phyloP scores from a whole-genome alignment of 108 stramenopile species.

The Pseudonitzschia pungens region DNA sequence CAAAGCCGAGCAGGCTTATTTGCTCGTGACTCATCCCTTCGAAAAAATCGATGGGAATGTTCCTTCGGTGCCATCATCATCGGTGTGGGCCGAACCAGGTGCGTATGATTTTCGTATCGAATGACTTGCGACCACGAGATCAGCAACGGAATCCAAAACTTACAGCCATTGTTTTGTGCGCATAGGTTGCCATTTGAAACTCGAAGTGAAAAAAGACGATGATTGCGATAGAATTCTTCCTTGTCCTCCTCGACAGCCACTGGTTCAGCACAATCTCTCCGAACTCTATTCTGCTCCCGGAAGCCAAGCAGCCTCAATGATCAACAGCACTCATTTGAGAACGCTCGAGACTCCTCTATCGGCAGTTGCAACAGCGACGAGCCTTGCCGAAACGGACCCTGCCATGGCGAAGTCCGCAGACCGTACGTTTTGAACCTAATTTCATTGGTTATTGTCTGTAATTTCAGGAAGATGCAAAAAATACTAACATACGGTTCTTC shows the following conservation, averaged over 20 bases:
- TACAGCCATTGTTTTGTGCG: background rate
- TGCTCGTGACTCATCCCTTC: slow-evolving; percentile 43
- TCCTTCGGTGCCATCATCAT: slow-evolving; percentile 27
- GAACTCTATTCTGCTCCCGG: slow-evolving; percentile 53
- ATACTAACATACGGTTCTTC: background rate
- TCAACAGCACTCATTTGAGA: slow-evolving; percentile 35
- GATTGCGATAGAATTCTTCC: slow-evolving; percentile 33
- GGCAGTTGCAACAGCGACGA: slow-evolving; percentile 39
- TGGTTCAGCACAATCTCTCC: slow-evolving; percentile 38
- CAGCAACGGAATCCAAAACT: background rate
- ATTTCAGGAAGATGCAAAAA: background rate
- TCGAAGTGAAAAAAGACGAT: slow-evolving; percentile 28
- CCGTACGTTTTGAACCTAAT: slow-evolving; percentile 6
- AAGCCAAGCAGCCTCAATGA: slow-evolving; percentile 44
- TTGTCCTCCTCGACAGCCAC: slow-evolving; percentile 20
- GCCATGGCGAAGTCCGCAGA: slow-evolving; percentile 14
- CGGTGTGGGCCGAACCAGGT: slow-evolving; percentile 57
- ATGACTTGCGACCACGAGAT: background rate
- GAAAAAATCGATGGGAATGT: slow-evolving; percentile 8
- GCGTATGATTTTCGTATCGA: slow-evolving; percentile 2
- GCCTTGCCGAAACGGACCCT: slow-evolving; percentile 49
- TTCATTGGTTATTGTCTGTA: background rate
- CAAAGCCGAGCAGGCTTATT: slow-evolving; percentile 46
- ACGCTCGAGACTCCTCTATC: slow-evolving; percentile 40
- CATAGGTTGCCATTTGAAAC: slow-evolving; percentile 49